These are phyloP conservation scores for Claviceps spartinae DNA, from an alignment of 2,329 filamentous ascomycete species.

Conservation along the genomic window DNA sequence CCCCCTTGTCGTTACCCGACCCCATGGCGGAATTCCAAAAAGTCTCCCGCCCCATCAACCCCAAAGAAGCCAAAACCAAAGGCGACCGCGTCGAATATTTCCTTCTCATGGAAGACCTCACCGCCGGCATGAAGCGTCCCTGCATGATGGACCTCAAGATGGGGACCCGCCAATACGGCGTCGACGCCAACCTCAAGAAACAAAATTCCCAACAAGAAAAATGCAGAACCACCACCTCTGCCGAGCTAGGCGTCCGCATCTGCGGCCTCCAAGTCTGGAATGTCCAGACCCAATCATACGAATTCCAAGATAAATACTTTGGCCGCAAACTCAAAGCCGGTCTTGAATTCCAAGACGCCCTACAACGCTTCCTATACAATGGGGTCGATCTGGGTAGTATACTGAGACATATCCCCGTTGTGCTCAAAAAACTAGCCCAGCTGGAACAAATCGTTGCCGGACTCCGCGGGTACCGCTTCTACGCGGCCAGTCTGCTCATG, in stretches of 20 bases:
- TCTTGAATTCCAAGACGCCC: slow-evolving; percentile 72
- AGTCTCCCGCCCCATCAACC: slow-evolving; percentile 53
- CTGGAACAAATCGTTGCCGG: slow-evolving; percentile 72
- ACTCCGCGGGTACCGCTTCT: slow-evolving; percentile 80
- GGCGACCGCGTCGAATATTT: slow-evolving; percentile 76
- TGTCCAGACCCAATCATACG: slow-evolving; percentile 63
- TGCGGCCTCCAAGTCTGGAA: slow-evolving; percentile 98
- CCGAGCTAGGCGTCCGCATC: slow-evolving; percentile 79
- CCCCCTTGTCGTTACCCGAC: slow-evolving; percentile 23
- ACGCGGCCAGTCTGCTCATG: slow-evolving; percentile 87
- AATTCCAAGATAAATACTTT: slow-evolving; percentile 98
- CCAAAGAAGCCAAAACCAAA: slow-evolving; percentile 40
- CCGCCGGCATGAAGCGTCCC: slow-evolving; percentile 87
- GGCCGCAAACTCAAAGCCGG: slow-evolving; percentile 80
- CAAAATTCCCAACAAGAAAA: slow-evolving; percentile 86
- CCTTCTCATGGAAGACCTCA: slow-evolving; percentile 83
- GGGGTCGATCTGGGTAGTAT: slow-evolving; percentile 71
- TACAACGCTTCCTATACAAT: slow-evolving; percentile 84
- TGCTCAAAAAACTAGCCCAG: slow-evolving; percentile 69
- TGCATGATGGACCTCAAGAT: slow-evolving; percentile 98
- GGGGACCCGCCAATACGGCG: slow-evolving; percentile 92
- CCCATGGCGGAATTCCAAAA: slow-evolving; percentile 23
- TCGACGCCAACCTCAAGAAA: slow-evolving; percentile 86
- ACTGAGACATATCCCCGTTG: slow-evolving; percentile 71
- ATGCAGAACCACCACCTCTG: slow-evolving; percentile 82